Evolutionary conservation across 108 stramenopile species (phyloP), one percentile per base, ranked within the genome.

Genomic region (Asterionellopsis glacialis): DNA sequence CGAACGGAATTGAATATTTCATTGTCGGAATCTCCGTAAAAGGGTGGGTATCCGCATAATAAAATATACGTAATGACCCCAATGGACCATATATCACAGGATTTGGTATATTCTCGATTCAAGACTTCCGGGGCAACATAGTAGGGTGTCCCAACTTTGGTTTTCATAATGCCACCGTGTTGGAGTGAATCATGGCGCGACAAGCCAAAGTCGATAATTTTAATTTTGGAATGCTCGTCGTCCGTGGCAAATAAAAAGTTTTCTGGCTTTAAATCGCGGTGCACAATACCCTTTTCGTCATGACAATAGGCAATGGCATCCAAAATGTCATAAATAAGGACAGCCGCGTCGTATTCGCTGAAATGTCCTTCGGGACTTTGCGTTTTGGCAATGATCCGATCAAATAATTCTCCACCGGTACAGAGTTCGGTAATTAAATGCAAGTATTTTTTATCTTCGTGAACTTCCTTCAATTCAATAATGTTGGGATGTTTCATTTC

Each of bases 191-290:
- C 91, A 64, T 98, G 93, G 45, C 94, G 89, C 11, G 87, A 86
- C 56, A 99, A 79, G 41, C 99, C 99, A 69, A 99, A 99, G 66
- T 99, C 99, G 65, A 98, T 97, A 67, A 99, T 95, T 67, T 96
- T 97, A 39, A 99, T 81, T 40, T 76, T 78, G 5, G 94, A 64
- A 59, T 83, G 79, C 53, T 96, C 93, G 0, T 69, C 80, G 28
- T 80, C 69, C 21, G 78, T 87, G 25, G 87, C 64, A 58, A 98
- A 93, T 10, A 98, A 66, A 68, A 98, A 98, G 59, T 98, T 98
- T 72, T 96, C n/a, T n/a, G n/a, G n/a, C n/a, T n/a, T n/a, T n/a
- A n/a, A n/a, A n/a, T n/a, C n/a, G n/a, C n/a, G n/a, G 70, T 99
- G 98, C 11, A 90, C 88, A 72, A 91, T 91, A 10, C 71, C 75